Evolutionary conservation across 345 rosid genomes (phyloP).

Genomic region (Passiflora organensis): DNA sequence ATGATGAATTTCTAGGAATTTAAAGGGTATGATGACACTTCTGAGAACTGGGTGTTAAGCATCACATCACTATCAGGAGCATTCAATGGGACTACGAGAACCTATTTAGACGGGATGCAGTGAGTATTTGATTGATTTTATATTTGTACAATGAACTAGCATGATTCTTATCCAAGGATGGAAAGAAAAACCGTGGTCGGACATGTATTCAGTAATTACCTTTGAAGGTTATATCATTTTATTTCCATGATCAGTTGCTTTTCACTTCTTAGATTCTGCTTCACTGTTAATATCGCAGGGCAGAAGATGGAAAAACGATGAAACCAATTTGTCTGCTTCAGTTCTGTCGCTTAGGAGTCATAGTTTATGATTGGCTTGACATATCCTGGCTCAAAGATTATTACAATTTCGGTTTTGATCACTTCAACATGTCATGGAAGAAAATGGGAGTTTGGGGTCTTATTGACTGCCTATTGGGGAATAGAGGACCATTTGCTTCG

Average conservation of each 20-base stretch:
- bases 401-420: constrained; percentile 94
- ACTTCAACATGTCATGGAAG: constrained; percentile 76
- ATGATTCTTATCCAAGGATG: neutral
- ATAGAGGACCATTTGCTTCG: constrained; percentile 71
- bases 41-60: constrained; percentile 92
- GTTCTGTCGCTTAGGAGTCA: constrained; percentile 68
- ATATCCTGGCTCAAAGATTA: constrained; percentile 75
- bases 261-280: neutral
- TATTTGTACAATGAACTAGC: neutral
- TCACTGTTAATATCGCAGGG: constrained; percentile 38
- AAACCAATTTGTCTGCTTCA: constrained; percentile 74
- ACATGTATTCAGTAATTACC: neutral
- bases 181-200: neutral
- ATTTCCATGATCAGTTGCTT: neutral
- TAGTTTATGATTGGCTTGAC: constrained; percentile 91
- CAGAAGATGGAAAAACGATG: constrained; percentile 76
- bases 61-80: constrained; percentile 92
- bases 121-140: constrained; percentile 30
- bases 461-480: constrained; percentile 59
- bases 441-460: constrained; percentile 68
- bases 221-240: no score
- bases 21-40: constrained; percentile 65
- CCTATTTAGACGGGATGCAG: constrained; percentile 92
- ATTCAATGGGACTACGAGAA: constrained; percentile 88
- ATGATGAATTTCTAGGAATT: constrained; percentile 49